A percentile compares a stretch with the other conserved stretches of the same genome.
Conservation (phyloP, 1,139 yeast genomes). For the Saccharomyces hybrid region DNA sequence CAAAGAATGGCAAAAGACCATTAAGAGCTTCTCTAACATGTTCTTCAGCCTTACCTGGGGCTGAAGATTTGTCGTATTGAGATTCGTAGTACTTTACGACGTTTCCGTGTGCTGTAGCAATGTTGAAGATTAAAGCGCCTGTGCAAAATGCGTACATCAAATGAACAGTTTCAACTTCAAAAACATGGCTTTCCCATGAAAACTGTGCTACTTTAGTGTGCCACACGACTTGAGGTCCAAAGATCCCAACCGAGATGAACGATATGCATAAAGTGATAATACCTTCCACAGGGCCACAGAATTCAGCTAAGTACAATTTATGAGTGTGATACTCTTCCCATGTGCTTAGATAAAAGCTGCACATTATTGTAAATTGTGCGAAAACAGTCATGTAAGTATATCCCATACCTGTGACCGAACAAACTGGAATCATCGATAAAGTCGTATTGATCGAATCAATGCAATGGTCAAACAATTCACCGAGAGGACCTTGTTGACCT, state of each 20-base stretch:
- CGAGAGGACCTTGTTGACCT: slow-evolving; percentile 90
- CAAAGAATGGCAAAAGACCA: slow-evolving; percentile 66
- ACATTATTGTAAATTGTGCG: slow-evolving; percentile 67
- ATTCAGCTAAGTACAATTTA: slow-evolving; percentile 64
- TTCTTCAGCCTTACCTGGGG: slow-evolving; percentile 11
- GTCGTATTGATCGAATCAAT: slow-evolving; percentile 88
- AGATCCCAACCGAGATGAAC: slow-evolving; percentile 54
- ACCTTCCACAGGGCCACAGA: slow-evolving; percentile 95
- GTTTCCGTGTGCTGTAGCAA: slow-evolving; percentile 62
- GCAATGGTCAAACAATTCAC: slow-evolving; percentile 91
- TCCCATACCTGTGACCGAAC: slow-evolving; percentile 67
- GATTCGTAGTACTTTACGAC: slow-evolving; percentile 47
- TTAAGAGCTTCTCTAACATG: slow-evolving; percentile 38
- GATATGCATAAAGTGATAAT: slow-evolving; percentile 54
- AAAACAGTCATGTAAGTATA: slow-evolving; percentile 54
- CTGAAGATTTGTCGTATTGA: slow-evolving; percentile 22
- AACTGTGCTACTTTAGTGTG: slow-evolving; percentile 20
- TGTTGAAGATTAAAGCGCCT: slow-evolving; percentile 56
- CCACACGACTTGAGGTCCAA: slow-evolving; percentile 65
- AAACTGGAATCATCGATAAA: slow-evolving; percentile 65
- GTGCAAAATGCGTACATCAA: slow-evolving; percentile 28
- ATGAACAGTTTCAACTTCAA: slow-evolving; percentile 23
- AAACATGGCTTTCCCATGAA: slow-evolving; percentile 6
- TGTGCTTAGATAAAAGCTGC: slow-evolving; percentile 81
- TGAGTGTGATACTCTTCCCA: slow-evolving; percentile 97